Evolutionary conservation across 2,329 filamentous ascomycete species (phyloP).

Genomic region (Ophiostoma triangulosporum): DNA sequence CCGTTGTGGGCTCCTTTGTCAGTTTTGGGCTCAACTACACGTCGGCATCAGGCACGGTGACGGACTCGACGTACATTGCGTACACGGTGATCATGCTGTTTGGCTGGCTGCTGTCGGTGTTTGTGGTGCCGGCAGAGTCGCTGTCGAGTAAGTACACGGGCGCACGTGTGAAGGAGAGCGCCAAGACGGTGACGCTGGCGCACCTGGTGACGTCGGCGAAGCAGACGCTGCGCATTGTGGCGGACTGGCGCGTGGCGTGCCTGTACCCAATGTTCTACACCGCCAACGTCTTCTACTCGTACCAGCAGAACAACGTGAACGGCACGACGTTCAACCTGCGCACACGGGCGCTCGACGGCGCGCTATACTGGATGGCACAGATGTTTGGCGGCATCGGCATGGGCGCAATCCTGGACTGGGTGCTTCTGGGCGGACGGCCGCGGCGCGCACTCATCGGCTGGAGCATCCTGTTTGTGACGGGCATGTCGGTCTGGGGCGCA

Average conservation of each 20-base stretch:
- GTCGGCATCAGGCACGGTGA: slow-evolving; percentile 9
- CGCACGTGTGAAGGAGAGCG: background rate
- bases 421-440: slow-evolving; percentile 27
- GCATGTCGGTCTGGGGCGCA: slow-evolving; percentile 42
- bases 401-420: slow-evolving; percentile 30
- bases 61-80: slow-evolving; percentile 13
- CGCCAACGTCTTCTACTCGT: slow-evolving; percentile 48
- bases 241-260: slow-evolving; percentile 31
- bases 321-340: slow-evolving; percentile 40
- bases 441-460: slow-evolving; percentile 32
- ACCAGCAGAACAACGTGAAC: slow-evolving; percentile 44
- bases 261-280: slow-evolving; percentile 72
- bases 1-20: slow-evolving; percentile 69
- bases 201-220: slow-evolving; percentile 24
- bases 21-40: slow-evolving; percentile 51
- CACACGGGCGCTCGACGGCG: slow-evolving; percentile 39
- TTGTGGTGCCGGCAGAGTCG: slow-evolving; percentile 43
- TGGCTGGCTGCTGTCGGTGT: slow-evolving; percentile 35
- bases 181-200: slow-evolving; percentile 17
- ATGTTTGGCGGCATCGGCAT: slow-evolving; percentile 39
- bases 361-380: slow-evolving; percentile 43
- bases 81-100: slow-evolving; percentile 14
- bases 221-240: slow-evolving; percentile 24
- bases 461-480: slow-evolving; percentile 31
- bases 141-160: slow-evolving; percentile 7